Evolutionary conservation across 2,329 filamentous ascomycete genomes (phyloP), one percentile per base, ranked within the genome.

Genomic region (Paraphaeosphaeria sporulosa): DNA sequence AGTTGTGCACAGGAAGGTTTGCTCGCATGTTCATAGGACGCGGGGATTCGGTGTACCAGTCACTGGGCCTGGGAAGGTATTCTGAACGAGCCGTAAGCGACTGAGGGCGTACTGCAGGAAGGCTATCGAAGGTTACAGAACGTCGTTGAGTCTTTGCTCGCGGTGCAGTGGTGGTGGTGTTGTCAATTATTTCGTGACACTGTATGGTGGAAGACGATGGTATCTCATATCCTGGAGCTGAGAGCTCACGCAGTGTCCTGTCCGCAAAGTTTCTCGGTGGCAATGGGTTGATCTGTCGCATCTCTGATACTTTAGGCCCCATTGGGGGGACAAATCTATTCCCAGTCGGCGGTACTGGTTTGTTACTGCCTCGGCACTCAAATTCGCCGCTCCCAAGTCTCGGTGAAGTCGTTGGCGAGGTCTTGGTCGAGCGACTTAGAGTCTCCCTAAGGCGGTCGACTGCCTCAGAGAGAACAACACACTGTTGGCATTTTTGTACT

Each of bases 111-210:
- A 15, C 21, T 15, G 15, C 27, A 27, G 49, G 15, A 34, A 57
- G 49, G 30, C 27, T 49, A 21, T 60, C 58, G 23, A 57, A 49
- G 5, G 58, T 60, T 2, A 38, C 54, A 7, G 58, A 60, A n/a
- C 58, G 58, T 19, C 43, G 42, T 23, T 53, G 53, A 25, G 47
- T n/a, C 25, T 25, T 43, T 3, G 13, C 40, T 43, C 44, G 17
- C 13, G 53, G 42, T 21, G 23, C 15, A 38, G 17, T 15, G 9
- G 12, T 6, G 9, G 12, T 44, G 15, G 13, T n/a, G n/a, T 38
- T 32, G n/a, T 21, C n/a, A 9, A 21, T 15, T 7, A 42, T 34
- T 36, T 46, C 46, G 12, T 32, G 13, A 27, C 32, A 27, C 2
- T 52, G 40, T 5, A 15, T 38, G 19, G 13, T 27, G 13, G 27